Conservation (phyloP, 768 basidiomycete genomes). For the Crepidotus variabilis region DNA sequence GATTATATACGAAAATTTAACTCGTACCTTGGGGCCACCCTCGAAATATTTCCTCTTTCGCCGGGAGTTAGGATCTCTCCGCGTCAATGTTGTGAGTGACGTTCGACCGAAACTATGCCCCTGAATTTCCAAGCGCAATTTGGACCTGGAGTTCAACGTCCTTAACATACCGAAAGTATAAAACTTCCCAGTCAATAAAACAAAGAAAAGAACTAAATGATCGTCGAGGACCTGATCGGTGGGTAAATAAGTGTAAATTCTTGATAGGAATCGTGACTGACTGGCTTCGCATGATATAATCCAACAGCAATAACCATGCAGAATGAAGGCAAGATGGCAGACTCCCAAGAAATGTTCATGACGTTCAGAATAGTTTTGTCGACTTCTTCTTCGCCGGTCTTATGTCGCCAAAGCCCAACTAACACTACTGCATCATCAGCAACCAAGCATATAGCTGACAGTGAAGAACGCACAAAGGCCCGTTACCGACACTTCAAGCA, state of each 20-base stretch:
- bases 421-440: slow-evolving; percentile 27
- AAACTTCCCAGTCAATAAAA: slow-evolving; percentile 47
- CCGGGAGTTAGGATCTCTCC: slow-evolving; percentile 5
- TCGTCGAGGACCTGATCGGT: slow-evolving; percentile 24
- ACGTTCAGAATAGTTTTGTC: slow-evolving; percentile 37
- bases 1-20: neutral
- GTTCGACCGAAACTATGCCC: slow-evolving; percentile 38
- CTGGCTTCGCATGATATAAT: slow-evolving; percentile 32
- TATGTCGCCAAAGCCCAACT: slow-evolving; percentile 36
- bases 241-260: neutral
- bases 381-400: slow-evolving; percentile 28
- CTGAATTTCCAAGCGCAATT: slow-evolving; percentile 32
- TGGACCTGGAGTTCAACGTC: slow-evolving; percentile 32
- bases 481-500: slow-evolving; percentile 37
- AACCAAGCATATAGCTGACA: neutral
- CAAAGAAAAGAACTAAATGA: slow-evolving; percentile 44
- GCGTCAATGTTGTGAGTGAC: slow-evolving; percentile 32
- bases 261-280: slow-evolving; percentile 15
- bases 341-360: slow-evolving; percentile 37
- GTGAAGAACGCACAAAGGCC: slow-evolving; percentile 27
- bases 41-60: neutral
- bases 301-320: slow-evolving; percentile 34
- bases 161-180: slow-evolving; percentile 38
- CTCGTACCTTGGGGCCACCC: neutral
- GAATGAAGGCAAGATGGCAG: slow-evolving; percentile 27